phyloP scores from a whole-genome alignment of 371 early-diverging fungal genomes.

The Apophysomyces ossiformis region DNA sequence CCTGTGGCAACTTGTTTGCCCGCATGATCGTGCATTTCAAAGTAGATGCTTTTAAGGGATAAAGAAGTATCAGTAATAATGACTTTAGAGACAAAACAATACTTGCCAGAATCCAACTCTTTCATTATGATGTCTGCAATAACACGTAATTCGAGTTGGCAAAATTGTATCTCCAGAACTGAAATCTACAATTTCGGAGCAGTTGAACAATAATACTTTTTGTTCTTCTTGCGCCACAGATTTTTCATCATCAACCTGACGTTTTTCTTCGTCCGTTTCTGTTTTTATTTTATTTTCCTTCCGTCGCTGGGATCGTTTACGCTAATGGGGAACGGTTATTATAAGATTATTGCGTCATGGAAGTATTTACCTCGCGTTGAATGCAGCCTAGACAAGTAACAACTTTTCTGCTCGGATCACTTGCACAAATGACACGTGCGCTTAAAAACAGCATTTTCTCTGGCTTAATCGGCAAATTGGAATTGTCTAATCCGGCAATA shows the following conservation, averaged over 20 bases:
- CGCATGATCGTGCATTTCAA: slow-evolving; percentile 72
- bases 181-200: slow-evolving; percentile 86
- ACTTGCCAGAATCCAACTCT: slow-evolving; percentile 81
- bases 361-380: slow-evolving; percentile 70
- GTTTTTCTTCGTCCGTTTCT: slow-evolving; percentile 22
- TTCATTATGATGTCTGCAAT: slow-evolving; percentile 93
- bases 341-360: not conserved
- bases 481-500: slow-evolving; percentile 27
- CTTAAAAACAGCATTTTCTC: slow-evolving; percentile 70
- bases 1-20: slow-evolving; percentile 78
- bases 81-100: not conserved
- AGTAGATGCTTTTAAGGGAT: slow-evolving; percentile 59
- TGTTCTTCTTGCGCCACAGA: slow-evolving; percentile 67
- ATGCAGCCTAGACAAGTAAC: slow-evolving; percentile 87
- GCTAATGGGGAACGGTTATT: slow-evolving; percentile 19
- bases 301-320: slow-evolving; percentile 59
- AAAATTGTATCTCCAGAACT: slow-evolving; percentile 87
- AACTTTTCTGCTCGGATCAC: slow-evolving; percentile 79
- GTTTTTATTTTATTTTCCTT: slow-evolving; percentile 52
- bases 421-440: slow-evolving; percentile 85
- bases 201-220: slow-evolving; percentile 87
- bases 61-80: slow-evolving; percentile 2
- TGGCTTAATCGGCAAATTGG: slow-evolving; percentile 28
- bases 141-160: slow-evolving; percentile 94
- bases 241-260: slow-evolving; percentile 48